Evolutionary conservation across 441 rosid genomes (phyloP).

Genomic region (Euphorbia celastroides): DNA sequence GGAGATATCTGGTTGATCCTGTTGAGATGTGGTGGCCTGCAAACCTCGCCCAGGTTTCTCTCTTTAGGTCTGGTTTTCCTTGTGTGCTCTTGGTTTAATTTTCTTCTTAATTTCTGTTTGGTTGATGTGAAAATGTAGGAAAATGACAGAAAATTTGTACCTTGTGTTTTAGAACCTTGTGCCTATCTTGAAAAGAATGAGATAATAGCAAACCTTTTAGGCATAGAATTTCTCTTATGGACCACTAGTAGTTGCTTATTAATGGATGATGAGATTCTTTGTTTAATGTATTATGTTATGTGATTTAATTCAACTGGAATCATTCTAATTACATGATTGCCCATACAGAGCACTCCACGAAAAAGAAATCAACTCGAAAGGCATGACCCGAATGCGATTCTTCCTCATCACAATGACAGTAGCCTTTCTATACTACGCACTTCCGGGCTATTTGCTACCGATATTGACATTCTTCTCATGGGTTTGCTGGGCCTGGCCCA

Average conservation of each 20-base stretch:
- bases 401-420: slow-evolving; percentile 51
- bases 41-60: slow-evolving; percentile 92
- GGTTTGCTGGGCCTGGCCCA: slow-evolving; percentile 96
- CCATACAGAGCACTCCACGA: slow-evolving; percentile 82
- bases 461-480: slow-evolving; percentile 92
- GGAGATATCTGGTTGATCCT: slow-evolving; percentile 90
- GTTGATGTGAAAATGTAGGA: slow-evolving; percentile 19
- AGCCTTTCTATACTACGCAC: slow-evolving; percentile 69
- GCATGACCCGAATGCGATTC: slow-evolving; percentile 68
- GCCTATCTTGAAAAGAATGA: not conserved
- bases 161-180: slow-evolving; percentile 9
- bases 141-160: not conserved
- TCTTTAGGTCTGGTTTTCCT: slow-evolving; percentile 55
- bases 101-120: slow-evolving; percentile 14
- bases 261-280: not conserved
- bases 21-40: slow-evolving; percentile 99
- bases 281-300: too few relatives aligned
- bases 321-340: slow-evolving; percentile 4
- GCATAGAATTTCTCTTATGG: slow-evolving; percentile 1
- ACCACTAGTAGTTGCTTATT: not conserved
- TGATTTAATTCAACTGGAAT: not conserved
- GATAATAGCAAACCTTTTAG: too few relatives aligned
- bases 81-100: not conserved
- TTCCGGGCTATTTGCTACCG: slow-evolving; percentile 84
- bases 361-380: slow-evolving; percentile 48